These are phyloP conservation scores for Entrophospora sp. DNA, from an alignment of 192 early-diverging fungal genomes.

Conservation along the genomic window DNA sequence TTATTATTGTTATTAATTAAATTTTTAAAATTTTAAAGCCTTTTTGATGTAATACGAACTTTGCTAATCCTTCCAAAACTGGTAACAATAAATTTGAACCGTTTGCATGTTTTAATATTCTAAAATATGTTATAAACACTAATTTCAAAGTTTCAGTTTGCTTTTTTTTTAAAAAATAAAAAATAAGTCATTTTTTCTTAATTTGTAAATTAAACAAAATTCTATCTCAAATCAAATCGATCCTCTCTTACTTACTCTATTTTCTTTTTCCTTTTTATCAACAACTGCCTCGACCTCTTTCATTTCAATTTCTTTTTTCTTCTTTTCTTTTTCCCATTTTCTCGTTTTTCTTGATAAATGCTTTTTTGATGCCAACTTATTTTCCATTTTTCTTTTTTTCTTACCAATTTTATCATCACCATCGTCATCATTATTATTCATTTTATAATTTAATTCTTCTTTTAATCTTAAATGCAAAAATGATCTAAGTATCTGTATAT, in stretches of 20 bases:
- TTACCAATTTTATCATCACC: constrained; percentile 39
- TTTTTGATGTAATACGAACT: constrained; percentile 29
- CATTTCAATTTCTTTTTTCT: constrained; percentile 68
- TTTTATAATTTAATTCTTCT: constrained; percentile 59
- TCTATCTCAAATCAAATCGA: background rate
- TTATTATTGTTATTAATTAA: constrained; percentile 35
- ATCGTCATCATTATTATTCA: constrained; percentile 39
- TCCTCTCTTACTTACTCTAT: constrained; percentile 38
- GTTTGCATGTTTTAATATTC: constrained; percentile 81
- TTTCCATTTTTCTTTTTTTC: constrained; percentile 45
- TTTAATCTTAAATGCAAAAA: constrained; percentile 78
- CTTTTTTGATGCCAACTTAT: constrained; percentile 26
- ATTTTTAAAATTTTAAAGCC: background rate
- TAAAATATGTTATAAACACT: constrained; percentile 91
- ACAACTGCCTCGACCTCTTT: constrained; percentile 88
- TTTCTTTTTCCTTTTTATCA: constrained; percentile 71
- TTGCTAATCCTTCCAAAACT: constrained; percentile 71
- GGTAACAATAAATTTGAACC: constrained; percentile 63
- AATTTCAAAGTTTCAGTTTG: constrained; percentile 91
- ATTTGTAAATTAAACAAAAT: background rate
- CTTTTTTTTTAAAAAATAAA: constrained; percentile 30
- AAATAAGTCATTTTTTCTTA: background rate
- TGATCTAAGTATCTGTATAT: constrained; percentile 53
- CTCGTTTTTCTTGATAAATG: constrained; percentile 57
- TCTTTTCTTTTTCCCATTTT: constrained; percentile 66